phyloP scores from a whole-genome alignment of 108 stramenopile genomes.

The Pelagomonas calceolata region DNA sequence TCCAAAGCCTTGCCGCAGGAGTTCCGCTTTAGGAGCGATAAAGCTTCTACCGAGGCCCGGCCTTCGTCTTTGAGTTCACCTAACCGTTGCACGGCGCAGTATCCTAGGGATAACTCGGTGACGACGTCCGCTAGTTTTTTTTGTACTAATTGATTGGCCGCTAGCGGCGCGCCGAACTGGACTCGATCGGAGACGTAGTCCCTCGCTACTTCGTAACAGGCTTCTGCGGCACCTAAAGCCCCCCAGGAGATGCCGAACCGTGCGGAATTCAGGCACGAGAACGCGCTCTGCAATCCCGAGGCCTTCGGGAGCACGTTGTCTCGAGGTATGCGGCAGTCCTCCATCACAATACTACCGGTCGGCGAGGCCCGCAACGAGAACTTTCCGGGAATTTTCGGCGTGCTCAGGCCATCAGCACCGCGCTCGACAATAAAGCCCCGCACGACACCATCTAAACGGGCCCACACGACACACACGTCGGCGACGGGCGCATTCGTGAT shows the following conservation, averaged over 20 bases:
- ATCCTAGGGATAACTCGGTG: conserved; percentile 64
- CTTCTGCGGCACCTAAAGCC: conserved; percentile 81
- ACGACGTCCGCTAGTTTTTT: conserved; percentile 87
- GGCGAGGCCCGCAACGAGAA: conserved; percentile 63
- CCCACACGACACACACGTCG: conserved; percentile 84
- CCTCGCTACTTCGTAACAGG: conserved; percentile 68
- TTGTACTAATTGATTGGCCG: conserved; percentile 83
- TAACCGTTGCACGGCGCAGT: conserved; percentile 61
- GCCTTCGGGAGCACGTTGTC: conserved; percentile 30
- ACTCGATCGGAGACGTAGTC: conserved; percentile 55
- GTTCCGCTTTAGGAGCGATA: conserved; percentile 85
- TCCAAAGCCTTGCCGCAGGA: conserved; percentile 81
- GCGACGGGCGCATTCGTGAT: conserved; percentile 92
- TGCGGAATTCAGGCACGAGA: conserved; percentile 84
- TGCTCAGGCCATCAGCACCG: conserved; percentile 48
- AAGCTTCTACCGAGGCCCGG: conserved; percentile 64
- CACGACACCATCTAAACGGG: conserved; percentile 40
- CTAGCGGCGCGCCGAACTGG: conserved; percentile 86
- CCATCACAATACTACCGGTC: conserved; percentile 87
- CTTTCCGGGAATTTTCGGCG: conserved; percentile 83
- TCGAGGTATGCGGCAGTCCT: conserved; percentile 65
- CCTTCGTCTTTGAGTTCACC: conserved; percentile 74
- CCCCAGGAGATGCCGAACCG: conserved; percentile 94
- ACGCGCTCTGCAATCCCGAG: conserved; percentile 50
- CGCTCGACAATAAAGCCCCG: conserved; percentile 74